Base-by-base conservation (phyloP, 2,329 filamentous ascomycete genomes). In the Aspergillus sp. region DNA sequence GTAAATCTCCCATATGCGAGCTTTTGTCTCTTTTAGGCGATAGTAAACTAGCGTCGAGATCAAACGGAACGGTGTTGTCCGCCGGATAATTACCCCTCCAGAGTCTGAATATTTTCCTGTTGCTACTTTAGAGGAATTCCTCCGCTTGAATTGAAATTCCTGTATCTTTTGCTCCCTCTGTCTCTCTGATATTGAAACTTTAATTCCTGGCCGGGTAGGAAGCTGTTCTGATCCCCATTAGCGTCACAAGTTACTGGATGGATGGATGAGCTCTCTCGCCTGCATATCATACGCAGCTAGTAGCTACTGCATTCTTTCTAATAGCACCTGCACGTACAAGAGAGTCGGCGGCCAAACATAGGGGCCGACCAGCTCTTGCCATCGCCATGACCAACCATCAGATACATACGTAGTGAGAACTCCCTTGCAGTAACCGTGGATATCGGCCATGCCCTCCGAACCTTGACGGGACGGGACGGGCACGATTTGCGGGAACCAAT, bases 391-490 rank as follows among this genome's bases (percentile, higher is more conserved):
- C 47, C 47, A 17, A 8, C 47, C 25, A 32, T 50, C 47, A n/a
- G 47, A 50, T 55, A 19, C 42, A n/a, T 55, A 44, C 39, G 8
- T 36, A 36, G 32, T 36, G 32, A 25, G 30, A 25, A 55, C 70
- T 70, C 71, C 41, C 71, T 73, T 73, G 68, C 69, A 61, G 69
- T 65, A 66, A 70, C 68, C 68, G 60, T 74, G 70, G 71, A 55
- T 69, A 62, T 68, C 62, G 63, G 64, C 64, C 69, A 71, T 68
- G 67, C 66, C 63, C 63, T 68, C 68, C 68, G 67, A 75, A 75
- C 73, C 71, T 75, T 75, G 70, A 75, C 73, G 73, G 73, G 70
- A 72, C 73, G 73, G 73, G 67, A 71, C 73, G 72, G 69, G 44
- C 57, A 61, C 62, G 49, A 64, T 57, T 58, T 56, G 54, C 57